Percentiles rank a stretch among this genome's conserved stretches.
phyloP scores from a whole-genome alignment of 192 early-diverging fungal genomes.

The Phlyctochytrium planicorne region DNA sequence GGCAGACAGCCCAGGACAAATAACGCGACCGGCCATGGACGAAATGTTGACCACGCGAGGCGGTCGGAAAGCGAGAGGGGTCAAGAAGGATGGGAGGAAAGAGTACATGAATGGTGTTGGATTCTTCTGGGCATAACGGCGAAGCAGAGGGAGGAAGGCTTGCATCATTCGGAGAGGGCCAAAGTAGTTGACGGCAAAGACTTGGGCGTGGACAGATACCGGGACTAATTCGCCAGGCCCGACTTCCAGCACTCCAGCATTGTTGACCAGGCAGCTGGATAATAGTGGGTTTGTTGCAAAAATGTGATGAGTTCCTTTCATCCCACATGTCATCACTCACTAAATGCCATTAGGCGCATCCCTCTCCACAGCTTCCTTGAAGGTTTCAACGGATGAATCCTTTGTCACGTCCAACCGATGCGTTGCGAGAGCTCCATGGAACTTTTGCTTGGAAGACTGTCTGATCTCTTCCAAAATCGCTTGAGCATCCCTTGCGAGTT shows the following conservation, averaged over 20 bases:
- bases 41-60: conserved; percentile 38
- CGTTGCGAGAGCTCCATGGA: conserved; percentile 14
- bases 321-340: no score
- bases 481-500: no score
- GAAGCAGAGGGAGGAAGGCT: conserved; percentile 27
- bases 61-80: neutral
- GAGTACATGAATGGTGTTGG: neutral
- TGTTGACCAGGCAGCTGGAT: conserved; percentile 25
- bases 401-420: conserved; percentile 35
- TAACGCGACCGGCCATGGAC: conserved; percentile 27
- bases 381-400: conserved; percentile 21
- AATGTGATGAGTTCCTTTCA: no score
- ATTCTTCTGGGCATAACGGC: conserved; percentile 6
- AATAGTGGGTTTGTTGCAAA: no score
- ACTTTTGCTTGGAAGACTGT: no score
- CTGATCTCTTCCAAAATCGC: no score
- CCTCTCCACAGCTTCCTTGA: conserved; percentile 7
- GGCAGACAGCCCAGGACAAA: conserved; percentile 14
- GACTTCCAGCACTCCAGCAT: conserved; percentile 30
- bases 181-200: conserved; percentile 43
- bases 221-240: conserved; percentile 22
- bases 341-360: conserved; percentile 21
- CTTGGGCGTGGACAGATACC: conserved; percentile 5
- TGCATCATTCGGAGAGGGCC: conserved; percentile 36
- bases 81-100: neutral